Evolutionary conservation across 805 yeast species (phyloP).

Genomic region (Saccharomycopsis fodiens): DNA sequence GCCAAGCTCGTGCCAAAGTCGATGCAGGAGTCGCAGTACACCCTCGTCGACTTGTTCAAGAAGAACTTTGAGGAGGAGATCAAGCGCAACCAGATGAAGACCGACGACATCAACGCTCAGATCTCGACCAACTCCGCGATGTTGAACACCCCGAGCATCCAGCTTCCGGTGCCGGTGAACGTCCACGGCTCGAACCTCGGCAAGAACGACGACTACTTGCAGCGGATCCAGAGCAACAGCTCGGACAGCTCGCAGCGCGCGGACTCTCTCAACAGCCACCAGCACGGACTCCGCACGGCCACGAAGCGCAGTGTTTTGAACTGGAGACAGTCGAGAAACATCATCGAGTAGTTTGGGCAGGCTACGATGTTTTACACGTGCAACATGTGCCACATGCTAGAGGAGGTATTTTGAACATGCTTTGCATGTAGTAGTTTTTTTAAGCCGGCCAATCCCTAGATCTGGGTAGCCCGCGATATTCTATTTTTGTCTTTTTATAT

Average conservation of each 20-base stretch:
- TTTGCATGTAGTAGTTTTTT: too few species aligned
- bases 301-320: conserved; percentile 26
- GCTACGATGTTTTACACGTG: too few species aligned
- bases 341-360: conserved; percentile 10
- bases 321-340: conserved; percentile 29
- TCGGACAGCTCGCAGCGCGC: conserved; percentile 24
- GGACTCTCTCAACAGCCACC: conserved; percentile 16
- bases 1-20: conserved; percentile 50
- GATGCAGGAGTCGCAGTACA: conserved; percentile 58
- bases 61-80: conserved; percentile 67
- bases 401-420: too few species aligned
- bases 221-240: conserved; percentile 25
- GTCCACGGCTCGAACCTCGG: conserved; percentile 4
- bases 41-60: conserved; percentile 53
- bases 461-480: neutral
- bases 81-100: conserved; percentile 26
- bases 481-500: neutral
- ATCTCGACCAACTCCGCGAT: conserved; percentile 19
- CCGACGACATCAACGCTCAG: conserved; percentile 24
- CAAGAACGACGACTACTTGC: conserved; percentile 17
- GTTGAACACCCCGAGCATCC: conserved; percentile 18
- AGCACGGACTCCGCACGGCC: conserved; percentile 20
- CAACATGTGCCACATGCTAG: too few species aligned
- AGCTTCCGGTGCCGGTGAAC: conserved; percentile 15
- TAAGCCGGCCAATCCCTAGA: too few species aligned